Conservation (phyloP, 1,284 basidiomycete species). For the Irpex rosettiformis region DNA sequence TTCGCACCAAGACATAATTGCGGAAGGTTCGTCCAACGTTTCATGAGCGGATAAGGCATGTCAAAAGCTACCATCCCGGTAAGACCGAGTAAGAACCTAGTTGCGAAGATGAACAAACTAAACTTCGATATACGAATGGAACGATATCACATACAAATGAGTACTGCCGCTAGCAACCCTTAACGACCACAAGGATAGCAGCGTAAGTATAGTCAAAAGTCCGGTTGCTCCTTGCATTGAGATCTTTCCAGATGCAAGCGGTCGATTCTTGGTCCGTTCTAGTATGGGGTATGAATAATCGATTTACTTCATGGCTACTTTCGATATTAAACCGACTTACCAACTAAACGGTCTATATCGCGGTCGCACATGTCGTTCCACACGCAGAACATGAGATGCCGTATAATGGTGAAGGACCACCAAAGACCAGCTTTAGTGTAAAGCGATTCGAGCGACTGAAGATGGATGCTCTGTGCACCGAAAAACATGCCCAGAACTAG, state of each 20-base stretch:
- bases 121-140: too few species aligned
- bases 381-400: slow-evolving; percentile 7
- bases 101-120: neutral
- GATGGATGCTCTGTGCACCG: neutral
- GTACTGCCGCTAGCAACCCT: neutral
- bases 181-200: neutral
- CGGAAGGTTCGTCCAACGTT: slow-evolving; percentile 71
- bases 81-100: neutral
- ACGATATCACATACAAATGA: neutral
- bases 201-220: neutral
- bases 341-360: slow-evolving; percentile 23
- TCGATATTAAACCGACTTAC: slow-evolving; percentile 10
- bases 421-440: neutral
- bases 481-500: neutral
- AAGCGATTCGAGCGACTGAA: neutral
- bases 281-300: neutral
- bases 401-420: neutral
- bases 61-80: neutral
- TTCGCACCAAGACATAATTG: slow-evolving; percentile 68
- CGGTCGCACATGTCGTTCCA: slow-evolving; percentile 23
- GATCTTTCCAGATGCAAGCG: slow-evolving; percentile 3
- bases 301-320: neutral
- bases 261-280: slow-evolving; percentile 5
- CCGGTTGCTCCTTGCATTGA: neutral
- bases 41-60: slow-evolving; percentile 44